Conservation (phyloP, 805 yeast species). For the Brettanomyces bruxellensis region DNA sequence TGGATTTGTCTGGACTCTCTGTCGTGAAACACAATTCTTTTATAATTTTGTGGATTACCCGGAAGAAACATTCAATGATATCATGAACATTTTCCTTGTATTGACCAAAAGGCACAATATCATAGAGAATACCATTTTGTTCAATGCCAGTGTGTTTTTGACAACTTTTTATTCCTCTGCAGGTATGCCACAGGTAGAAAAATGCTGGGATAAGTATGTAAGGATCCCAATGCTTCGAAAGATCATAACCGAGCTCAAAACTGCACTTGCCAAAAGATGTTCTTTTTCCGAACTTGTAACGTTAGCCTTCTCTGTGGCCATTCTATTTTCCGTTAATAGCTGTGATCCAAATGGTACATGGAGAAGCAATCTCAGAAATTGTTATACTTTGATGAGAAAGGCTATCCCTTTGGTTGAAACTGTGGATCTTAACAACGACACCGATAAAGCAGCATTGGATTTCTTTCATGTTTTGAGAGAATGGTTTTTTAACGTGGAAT, state of each 20-base stretch:
- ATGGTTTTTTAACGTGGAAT: slow-evolving; percentile 4
- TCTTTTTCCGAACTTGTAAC: slow-evolving; percentile 2
- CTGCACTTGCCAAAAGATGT: not conserved
- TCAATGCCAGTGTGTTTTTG: slow-evolving; percentile 2
- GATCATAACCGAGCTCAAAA: not conserved
- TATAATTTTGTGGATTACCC: slow-evolving; percentile 2
- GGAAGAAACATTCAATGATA: slow-evolving; percentile 1
- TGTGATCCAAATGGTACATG: slow-evolving; percentile 2
- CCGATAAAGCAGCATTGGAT: slow-evolving; percentile 1
- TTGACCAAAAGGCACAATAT: not conserved
- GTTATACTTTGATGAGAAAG: slow-evolving; percentile 1
- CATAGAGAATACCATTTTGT: slow-evolving; percentile 2
- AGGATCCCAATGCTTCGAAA: slow-evolving; percentile 1
- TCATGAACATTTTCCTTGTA: not conserved
- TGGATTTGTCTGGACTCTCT: slow-evolving; percentile 7
- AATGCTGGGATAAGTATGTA: slow-evolving; percentile 2
- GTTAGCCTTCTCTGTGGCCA: slow-evolving; percentile 2
- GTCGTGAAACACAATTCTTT: not conserved
- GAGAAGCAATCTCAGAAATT: slow-evolving; percentile 5
- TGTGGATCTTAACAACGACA: not conserved
- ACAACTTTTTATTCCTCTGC: slow-evolving; percentile 1
- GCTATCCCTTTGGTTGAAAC: not conserved
- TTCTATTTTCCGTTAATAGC: slow-evolving; percentile 3
- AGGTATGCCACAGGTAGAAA: not conserved
- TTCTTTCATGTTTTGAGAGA: not conserved